Conservation (phyloP, 768 basidiomycete genomes). For the Steccherinum ochraceum region DNA sequence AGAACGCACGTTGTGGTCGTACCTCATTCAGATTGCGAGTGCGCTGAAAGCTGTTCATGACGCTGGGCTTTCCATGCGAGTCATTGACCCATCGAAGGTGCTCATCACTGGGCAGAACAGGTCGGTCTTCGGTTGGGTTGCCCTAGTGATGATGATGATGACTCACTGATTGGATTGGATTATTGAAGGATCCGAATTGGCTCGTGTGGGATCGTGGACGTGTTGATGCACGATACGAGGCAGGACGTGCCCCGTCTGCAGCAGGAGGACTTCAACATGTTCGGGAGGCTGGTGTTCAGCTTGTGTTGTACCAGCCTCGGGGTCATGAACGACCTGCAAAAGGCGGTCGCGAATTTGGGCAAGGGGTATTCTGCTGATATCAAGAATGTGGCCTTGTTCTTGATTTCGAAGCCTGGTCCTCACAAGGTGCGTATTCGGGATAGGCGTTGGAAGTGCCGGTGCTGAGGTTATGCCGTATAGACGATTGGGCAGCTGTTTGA, state of each 20-base stretch:
- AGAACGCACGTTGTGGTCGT: conserved; percentile 87
- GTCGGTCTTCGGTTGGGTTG: conserved; percentile 28
- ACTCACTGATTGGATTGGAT: no score
- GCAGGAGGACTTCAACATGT: conserved; percentile 85
- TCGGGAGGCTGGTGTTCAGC: conserved; percentile 78
- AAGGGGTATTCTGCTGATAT: conserved; percentile 76
- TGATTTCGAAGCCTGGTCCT: conserved; percentile 65
- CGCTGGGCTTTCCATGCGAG: conserved; percentile 70
- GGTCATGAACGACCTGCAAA: conserved; percentile 57
- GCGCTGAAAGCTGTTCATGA: conserved; percentile 86
- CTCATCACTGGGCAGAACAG: conserved; percentile 87
- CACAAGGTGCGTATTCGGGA: conserved; percentile 42
- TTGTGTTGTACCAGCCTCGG: conserved; percentile 57
- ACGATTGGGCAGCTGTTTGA: conserved; percentile 76
- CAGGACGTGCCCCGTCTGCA: conserved; percentile 51
- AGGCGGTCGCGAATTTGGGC: conserved; percentile 66
- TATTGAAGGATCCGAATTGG: conserved; percentile 67
- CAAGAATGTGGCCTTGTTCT: conserved; percentile 71
- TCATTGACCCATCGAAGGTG: conserved; percentile 83
- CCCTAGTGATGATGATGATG: neutral
- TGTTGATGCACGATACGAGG: conserved; percentile 67
- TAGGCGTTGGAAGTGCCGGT: neutral
- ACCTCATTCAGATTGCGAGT: conserved; percentile 82
- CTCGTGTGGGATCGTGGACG: conserved; percentile 83
- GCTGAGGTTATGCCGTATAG: no score